phyloP scores from a whole-genome alignment of 371 early-diverging fungal species.

The Actinomortierella wolfii region DNA sequence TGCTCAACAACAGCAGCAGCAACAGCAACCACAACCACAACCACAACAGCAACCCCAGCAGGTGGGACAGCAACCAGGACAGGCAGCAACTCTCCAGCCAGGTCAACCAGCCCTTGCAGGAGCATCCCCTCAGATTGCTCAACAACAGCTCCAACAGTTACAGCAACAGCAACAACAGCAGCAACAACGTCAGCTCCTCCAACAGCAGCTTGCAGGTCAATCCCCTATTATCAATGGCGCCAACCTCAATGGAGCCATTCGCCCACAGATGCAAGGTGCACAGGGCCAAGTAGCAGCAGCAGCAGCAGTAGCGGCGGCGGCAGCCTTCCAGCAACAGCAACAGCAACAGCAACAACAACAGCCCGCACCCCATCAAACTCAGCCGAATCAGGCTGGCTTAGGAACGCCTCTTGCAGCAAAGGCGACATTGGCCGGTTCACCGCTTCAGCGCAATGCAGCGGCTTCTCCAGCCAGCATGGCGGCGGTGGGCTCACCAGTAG shows the following conservation, averaged over 20 bases:
- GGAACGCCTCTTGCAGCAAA: conserved; percentile 30
- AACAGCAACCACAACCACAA: conserved; percentile 8
- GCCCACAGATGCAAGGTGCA: conserved; percentile 14
- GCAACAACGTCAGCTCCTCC: conserved; percentile 8
- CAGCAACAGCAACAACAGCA: conserved; percentile 13
- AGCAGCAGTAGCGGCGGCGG: background rate
- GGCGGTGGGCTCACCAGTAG: conserved; percentile 21
- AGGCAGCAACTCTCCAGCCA: background rate
- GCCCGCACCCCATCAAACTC: background rate
- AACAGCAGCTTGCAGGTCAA: conserved; percentile 10
- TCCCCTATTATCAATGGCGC: no score
- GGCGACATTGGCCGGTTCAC: conserved; percentile 21
- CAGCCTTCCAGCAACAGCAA: conserved; percentile 7
- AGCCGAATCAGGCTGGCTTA: background rate
- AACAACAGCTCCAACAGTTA: conserved; percentile 38
- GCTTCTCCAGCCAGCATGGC: conserved; percentile 18
- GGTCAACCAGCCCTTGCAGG: background rate
- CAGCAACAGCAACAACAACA: conserved; percentile 11
- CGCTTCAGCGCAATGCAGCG: conserved; percentile 26
- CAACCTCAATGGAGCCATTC: conserved; percentile 7
- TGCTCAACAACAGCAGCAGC: conserved; percentile 10
- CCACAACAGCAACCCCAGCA: conserved; percentile 11
- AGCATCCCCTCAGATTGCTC: conserved; percentile 1
- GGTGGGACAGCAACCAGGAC: conserved; percentile 4
- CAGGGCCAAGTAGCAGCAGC: conserved; percentile 12